A percentile compares a stretch with the other conserved stretches of the same genome.
Evolutionary conservation across 208 protist species (phyloP).

Genomic region (Porcisia hertigi): DNA sequence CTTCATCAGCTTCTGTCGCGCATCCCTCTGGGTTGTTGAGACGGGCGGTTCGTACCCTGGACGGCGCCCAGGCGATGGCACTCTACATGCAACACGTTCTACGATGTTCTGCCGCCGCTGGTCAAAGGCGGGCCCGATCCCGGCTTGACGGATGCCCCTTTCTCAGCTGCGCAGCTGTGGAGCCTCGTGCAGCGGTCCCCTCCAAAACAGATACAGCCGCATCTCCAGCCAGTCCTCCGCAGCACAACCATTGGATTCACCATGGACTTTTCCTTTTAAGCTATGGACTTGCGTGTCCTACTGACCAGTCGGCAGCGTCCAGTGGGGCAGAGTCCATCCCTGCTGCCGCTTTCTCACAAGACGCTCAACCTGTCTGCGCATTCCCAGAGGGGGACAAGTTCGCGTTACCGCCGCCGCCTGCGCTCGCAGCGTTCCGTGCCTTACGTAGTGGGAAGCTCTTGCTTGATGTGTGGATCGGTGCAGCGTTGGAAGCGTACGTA

Average conservation of each 20-base stretch:
- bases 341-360: background rate
- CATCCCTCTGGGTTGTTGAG: background rate
- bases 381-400: background rate
- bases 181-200: background rate
- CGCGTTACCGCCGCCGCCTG: background rate
- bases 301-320: background rate
- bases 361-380: background rate
- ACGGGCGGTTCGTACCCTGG: slow-evolving; percentile 1
- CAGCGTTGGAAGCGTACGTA: slow-evolving; percentile 32
- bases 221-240: background rate
- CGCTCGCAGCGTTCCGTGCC: slow-evolving; percentile 20
- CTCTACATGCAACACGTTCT: slow-evolving; percentile 32
- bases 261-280: slow-evolving; percentile 55
- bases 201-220: background rate
- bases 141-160: background rate
- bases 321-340: background rate
- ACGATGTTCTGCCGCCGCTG: background rate
- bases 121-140: background rate
- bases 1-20: background rate
- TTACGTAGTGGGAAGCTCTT: slow-evolving; percentile 14
- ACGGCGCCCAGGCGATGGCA: slow-evolving; percentile 23
- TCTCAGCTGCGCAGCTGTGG: background rate
- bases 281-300: slow-evolving; percentile 15
- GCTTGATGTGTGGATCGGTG: slow-evolving; percentile 25
- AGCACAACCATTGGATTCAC: slow-evolving; percentile 32